Evolutionary conservation across 192 early-diverging fungal genomes (phyloP), one percentile per base, ranked within the genome.

Genomic region (Backusella parvicylindrica): DNA sequence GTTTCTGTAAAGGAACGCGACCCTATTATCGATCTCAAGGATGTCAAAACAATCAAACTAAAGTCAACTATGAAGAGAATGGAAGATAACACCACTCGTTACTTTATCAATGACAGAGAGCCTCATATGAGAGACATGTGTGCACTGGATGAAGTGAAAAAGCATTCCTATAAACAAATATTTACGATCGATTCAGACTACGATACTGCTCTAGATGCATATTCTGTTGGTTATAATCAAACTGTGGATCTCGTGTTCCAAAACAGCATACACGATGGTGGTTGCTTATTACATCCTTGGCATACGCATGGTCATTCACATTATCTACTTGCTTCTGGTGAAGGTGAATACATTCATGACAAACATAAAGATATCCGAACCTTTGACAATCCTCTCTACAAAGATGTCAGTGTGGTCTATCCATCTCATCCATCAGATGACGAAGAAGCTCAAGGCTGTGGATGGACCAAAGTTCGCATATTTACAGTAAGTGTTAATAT

Each of bases 281-380:
- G 64, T 26, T 81, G 80, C 28, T 16, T 76, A 12, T 23, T 71
- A 21, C 80, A 81, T 63, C 80, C 80, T 16, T 81, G 80, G 80
- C 80, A 81, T 49, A 78, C 72, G 1, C 80, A 81, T 65, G 80
- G 80, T 5, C 80, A 81, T 28, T 78, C 72, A 1, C 76, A 78
- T 40, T 78, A 72, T 50, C 0, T 71, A 12, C 75, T 81, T 50
- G 73, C 80, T 0, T 40, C 47, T 12, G 80, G 80, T 11, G 41
- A 36, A 18, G 80, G 76, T 8, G 53, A 64, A 33, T 81, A 78
- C 38, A 28, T 33, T 2, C 77, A 66, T 47, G 65, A 68, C 12
- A 0, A 15, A n/a, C 23, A 78, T 21, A 63, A 69, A 16, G 49
- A 68, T 33, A 64, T 63, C 30, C 71, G 70, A 13, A 78, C 49